Conservation (phyloP, 1,284 basidiomycete genomes). For the Rhodotorula sp. region DNA sequence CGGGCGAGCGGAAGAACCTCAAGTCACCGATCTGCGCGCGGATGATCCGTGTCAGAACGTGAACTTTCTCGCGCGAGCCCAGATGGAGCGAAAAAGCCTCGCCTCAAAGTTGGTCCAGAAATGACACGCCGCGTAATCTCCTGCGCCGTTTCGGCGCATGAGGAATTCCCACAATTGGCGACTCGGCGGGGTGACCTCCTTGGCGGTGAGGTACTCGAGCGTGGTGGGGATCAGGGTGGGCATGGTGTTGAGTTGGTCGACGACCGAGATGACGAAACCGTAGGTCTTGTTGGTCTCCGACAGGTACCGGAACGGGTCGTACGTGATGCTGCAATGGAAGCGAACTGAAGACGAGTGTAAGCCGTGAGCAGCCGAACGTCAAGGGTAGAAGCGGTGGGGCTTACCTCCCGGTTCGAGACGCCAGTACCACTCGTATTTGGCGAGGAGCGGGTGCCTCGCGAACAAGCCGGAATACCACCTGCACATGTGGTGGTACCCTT, state of each 20-base stretch:
- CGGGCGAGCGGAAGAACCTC: slow-evolving; percentile 47
- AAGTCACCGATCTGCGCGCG: slow-evolving; percentile 47
- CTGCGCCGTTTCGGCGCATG: slow-evolving; percentile 38
- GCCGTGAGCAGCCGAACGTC: background rate
- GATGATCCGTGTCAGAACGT: background rate
- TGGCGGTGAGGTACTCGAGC: slow-evolving; percentile 44
- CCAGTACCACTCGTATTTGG: slow-evolving; percentile 51
- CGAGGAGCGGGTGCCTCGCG: slow-evolving; percentile 33
- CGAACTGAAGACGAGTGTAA: slow-evolving; percentile 24
- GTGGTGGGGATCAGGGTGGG: slow-evolving; percentile 47
- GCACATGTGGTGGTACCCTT: slow-evolving; percentile 45
- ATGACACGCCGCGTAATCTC: slow-evolving; percentile 46
- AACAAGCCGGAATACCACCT: slow-evolving; percentile 42
- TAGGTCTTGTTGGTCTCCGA: slow-evolving; percentile 44
- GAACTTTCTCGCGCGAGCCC: background rate
- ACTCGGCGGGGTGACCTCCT: slow-evolving; percentile 37
- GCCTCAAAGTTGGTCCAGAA: slow-evolving; percentile 49
- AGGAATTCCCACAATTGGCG: slow-evolving; percentile 47
- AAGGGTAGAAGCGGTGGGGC: background rate
- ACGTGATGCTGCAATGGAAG: slow-evolving; percentile 50
- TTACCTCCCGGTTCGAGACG: slow-evolving; percentile 50
- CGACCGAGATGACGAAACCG: slow-evolving; percentile 50
- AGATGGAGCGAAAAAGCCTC: background rate
- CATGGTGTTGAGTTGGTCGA: slow-evolving; percentile 49
- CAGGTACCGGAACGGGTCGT: slow-evolving; percentile 49